Evolutionary conservation across 371 early-diverging fungal genomes (phyloP), one percentile per base, ranked within the genome.

Genomic region (Mortierella sp.): DNA sequence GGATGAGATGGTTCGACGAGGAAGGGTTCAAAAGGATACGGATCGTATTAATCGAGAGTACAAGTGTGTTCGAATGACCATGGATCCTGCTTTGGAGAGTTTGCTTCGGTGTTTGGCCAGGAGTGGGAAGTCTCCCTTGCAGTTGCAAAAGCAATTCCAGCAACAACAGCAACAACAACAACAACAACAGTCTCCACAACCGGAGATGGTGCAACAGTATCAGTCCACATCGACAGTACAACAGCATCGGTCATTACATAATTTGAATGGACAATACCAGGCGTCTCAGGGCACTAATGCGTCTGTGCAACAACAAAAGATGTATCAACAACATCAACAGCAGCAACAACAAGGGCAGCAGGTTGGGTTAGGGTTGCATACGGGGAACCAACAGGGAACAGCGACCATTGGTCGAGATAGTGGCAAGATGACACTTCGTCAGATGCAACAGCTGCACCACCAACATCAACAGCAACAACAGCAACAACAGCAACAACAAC

Each of bases 1-100:
- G 57, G 72, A 77, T 53, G 77, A 77, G 63, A 77, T 77, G 77
- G 77, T 63, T 4, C 62, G 69, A 18, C 68, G 77, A 0, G 72
- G 72, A 15, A 63, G 69, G 50, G 53, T 68, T 25, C 68, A 68
- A 25, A 77, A 72, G 63, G 77, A 77, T 48, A 77, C 68, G 72
- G 77, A 77, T 16, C 64, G 77, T 21, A 72, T 77, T 23, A 68
- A 77, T 25, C 72, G 72, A 18, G 72, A 77, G 56, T 77, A 77
- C 61, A 71, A 72, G 46, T 77, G 77, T 65, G 69, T 77, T 15
- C 55, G 77, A 15, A 77, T 52, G 65, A 68, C 72, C 0, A 56
- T 64, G 14, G 72, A 77, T 28, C 77, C 77, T 2, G 55, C 72
- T n/a, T 16, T 77, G 46, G 77, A 77, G 18, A 72, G 72, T 61